Evolutionary conservation across 1,284 basidiomycete species (phyloP).

Genomic region (Tilletia horrida): DNA sequence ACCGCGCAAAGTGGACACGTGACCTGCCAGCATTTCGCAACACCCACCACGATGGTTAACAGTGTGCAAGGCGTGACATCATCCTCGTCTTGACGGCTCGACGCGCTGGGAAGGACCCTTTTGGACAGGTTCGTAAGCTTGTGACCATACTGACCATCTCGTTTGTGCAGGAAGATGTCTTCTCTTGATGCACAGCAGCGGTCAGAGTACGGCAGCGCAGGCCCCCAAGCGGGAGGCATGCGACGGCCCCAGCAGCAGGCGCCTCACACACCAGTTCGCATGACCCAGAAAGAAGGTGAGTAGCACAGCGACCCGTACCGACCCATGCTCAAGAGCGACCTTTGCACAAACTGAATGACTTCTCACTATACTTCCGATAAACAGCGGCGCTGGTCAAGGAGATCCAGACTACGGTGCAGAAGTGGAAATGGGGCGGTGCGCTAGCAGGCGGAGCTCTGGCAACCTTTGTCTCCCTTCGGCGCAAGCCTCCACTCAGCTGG

Average conservation of each 20-base stretch:
- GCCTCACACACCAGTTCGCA: not conserved
- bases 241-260: not conserved
- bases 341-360: not conserved
- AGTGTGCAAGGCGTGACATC: too few species aligned
- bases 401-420: not conserved
- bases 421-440: not conserved
- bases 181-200: conserved; percentile 6
- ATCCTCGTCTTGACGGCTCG: too few species aligned
- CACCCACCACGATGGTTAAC: too few species aligned
- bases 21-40: too few species aligned
- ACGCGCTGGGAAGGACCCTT: too few species aligned
- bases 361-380: not conserved
- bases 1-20: too few species aligned
- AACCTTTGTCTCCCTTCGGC: not conserved
- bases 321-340: too few species aligned
- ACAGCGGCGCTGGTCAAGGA: not conserved
- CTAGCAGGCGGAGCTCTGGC: not conserved
- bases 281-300: conserved; percentile 3
- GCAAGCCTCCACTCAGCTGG: not conserved
- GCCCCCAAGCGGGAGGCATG: not conserved
- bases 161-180: too few species aligned
- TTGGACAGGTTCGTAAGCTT: too few species aligned
- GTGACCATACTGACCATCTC: too few species aligned
- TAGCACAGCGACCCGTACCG: not conserved
- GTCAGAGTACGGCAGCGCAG: conserved; percentile 9